Evolutionary conservation across 2,329 filamentous ascomycete genomes (phyloP).

Genomic region (Aspergillus sp.): DNA sequence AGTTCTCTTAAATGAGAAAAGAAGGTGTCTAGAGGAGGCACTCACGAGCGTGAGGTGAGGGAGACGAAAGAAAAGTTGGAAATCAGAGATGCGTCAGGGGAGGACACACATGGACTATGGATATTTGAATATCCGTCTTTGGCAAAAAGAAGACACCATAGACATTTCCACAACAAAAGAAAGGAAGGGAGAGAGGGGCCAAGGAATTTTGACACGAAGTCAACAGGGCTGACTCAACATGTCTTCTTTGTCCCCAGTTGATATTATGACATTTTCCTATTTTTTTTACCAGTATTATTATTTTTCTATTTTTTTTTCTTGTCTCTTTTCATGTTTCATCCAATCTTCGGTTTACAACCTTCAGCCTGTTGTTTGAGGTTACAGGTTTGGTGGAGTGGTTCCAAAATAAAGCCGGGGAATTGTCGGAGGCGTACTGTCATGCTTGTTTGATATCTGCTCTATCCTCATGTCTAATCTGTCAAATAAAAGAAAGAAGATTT

Average conservation of each 20-base stretch:
- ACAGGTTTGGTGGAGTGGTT: constrained; percentile 10
- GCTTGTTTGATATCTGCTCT: constrained; percentile 5
- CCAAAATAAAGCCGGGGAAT: constrained; percentile 15
- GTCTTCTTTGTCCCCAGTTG: neutral
- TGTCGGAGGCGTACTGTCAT: constrained; percentile 11
- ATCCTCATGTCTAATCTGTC: neutral
- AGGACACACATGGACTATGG: too few species aligned
- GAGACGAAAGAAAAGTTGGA: too few species aligned
- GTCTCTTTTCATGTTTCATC: constrained; percentile 9
- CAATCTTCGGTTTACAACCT: constrained; percentile 7
- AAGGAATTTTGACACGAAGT: neutral
- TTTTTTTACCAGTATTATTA: constrained; percentile 4
- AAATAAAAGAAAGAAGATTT: neutral
- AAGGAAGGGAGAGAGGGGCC: neutral
- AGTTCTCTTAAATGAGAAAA: neutral
- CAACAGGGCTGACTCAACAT: too few species aligned
- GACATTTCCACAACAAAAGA: neutral
- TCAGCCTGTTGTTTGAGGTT: constrained; percentile 5
- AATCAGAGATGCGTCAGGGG: too few species aligned
- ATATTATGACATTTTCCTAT: neutral
- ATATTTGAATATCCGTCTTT: too few species aligned
- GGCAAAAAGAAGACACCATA: too few species aligned
- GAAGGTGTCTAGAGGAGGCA: too few species aligned
- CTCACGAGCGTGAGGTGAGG: too few species aligned
- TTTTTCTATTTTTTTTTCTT: constrained; percentile 6